Evolutionary conservation across 1,139 yeast genomes (phyloP).

Genomic region (Pichia norvegensis): DNA sequence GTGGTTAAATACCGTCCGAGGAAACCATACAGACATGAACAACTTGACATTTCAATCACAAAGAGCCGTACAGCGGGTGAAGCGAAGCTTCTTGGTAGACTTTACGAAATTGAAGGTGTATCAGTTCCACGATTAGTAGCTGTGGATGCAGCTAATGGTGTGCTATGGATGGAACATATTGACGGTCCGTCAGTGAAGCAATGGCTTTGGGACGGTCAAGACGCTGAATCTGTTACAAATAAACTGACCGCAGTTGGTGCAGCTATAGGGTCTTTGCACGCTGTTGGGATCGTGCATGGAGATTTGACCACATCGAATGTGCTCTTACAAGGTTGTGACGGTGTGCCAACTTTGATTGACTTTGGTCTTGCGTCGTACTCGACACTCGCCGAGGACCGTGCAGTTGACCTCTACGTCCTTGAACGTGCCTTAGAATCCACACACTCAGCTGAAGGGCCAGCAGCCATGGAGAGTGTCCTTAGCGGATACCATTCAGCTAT

Average conservation of each 20-base stretch:
- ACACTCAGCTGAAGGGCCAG: conserved; percentile 65
- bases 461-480: conserved; percentile 63
- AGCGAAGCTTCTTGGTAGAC: conserved; percentile 63
- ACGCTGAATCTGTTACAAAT: conserved; percentile 18
- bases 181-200: conserved; percentile 65
- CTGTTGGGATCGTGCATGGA: conserved; percentile 81
- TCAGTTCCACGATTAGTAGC: conserved; percentile 63
- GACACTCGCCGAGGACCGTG: conserved; percentile 78
- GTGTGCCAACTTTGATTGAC: conserved; percentile 59
- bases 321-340: conserved; percentile 37
- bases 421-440: conserved; percentile 90
- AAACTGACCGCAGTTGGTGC: conserved; percentile 49
- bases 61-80: conserved; percentile 80
- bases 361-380: conserved; percentile 86
- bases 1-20: conserved; percentile 83
- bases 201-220: conserved; percentile 56
- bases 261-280: conserved; percentile 65
- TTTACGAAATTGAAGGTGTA: conserved; percentile 44
- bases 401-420: conserved; percentile 89
- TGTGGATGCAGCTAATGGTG: conserved; percentile 69
- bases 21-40: conserved; percentile 83
- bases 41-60: conserved; percentile 67
- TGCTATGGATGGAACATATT: conserved; percentile 82
- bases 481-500: conserved; percentile 47
- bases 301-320: conserved; percentile 91